Base-by-base conservation (phyloP, 2,329 filamentous ascomycete species). In the Monilinia polystroma region DNA sequence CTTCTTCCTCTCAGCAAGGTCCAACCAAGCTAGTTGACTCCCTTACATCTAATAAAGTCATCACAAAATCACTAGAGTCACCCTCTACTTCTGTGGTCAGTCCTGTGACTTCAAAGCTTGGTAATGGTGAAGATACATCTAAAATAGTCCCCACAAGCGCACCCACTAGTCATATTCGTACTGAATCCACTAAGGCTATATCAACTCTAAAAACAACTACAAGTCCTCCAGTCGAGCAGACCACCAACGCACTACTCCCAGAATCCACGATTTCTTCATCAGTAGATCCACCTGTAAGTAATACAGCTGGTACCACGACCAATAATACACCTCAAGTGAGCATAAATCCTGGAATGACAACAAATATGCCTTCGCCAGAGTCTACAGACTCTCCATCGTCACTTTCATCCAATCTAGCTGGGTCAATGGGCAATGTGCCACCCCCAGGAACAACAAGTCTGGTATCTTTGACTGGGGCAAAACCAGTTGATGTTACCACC, bases 161-260 rank as follows among this genome's bases (percentile, higher is more conserved):
- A 32, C 8, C 38, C 18, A 51, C 55, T 18, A 53, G 32, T 52
- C 55, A 45, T 49, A 14, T 43, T 43, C 35, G 8, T 26, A 63
- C 49, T 54, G 63, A 51, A 55, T 43, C 63, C 14, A 26, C 29
- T 11, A 35, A 49, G 23, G 41, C 23, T 11, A 47, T 59, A 41
- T 49, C 63, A 45, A 41, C 49, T 26, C 51, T 49, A 66, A 23
- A 68, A 32, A 11, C 51, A 32, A 53, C 49, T 29, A 41, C 66
- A 54, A 62, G 49, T 20, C 12, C 12, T 26, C 45, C 20, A n/a
- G 45, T 7, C 20, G 45, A 49, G 18, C 7, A n/a, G 6, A 49
- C 29, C 1, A 54, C 52, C 2, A 54, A 35, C 10, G 3, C n/a
- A 12, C 10, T 8, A 35, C 32, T 8, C 1, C 18, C 52, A 12